Conservation (phyloP, 305 asterid genomes). For the Fraxinus sp. region DNA sequence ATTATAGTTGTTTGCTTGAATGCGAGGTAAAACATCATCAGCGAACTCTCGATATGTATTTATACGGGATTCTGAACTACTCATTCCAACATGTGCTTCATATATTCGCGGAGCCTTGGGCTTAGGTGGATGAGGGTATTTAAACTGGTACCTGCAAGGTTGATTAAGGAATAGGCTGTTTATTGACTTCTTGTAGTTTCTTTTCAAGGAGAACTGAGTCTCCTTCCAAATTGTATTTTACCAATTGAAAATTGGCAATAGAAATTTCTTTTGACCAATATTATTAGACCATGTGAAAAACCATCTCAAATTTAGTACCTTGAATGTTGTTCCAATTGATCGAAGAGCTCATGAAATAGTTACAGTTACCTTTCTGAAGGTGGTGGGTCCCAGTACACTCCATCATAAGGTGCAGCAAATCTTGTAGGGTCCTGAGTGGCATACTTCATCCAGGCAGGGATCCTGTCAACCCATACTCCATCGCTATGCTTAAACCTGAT, state of each 20-base stretch:
- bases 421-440: slow-evolving; percentile 72
- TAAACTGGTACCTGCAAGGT: slow-evolving; percentile 73
- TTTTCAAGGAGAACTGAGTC: slow-evolving; percentile 7
- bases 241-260: slow-evolving; percentile 10
- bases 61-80: slow-evolving; percentile 76
- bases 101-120: slow-evolving; percentile 83
- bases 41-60: slow-evolving; percentile 90
- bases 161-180: slow-evolving; percentile 22
- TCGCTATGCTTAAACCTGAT: slow-evolving; percentile 72
- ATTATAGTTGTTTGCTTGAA: slow-evolving; percentile 79
- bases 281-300: slow-evolving; percentile 5
- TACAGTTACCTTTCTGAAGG: slow-evolving; percentile 67
- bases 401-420: slow-evolving; percentile 97
- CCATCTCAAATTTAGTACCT: background rate
- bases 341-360: slow-evolving; percentile 12
- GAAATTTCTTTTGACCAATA: background rate
- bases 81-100: slow-evolving; percentile 99
- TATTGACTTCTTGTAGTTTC: slow-evolving; percentile 6
- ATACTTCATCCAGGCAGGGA: slow-evolving; percentile 94
- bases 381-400: slow-evolving; percentile 95
- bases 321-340: background rate
- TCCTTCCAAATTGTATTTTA: slow-evolving; percentile 5
- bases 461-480: slow-evolving; percentile 83
- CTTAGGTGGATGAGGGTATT: slow-evolving; percentile 76
- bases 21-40: slow-evolving; percentile 82